Conservation (phyloP, 495 filamentous ascomycete species). For the Pyronema domesticum region DNA sequence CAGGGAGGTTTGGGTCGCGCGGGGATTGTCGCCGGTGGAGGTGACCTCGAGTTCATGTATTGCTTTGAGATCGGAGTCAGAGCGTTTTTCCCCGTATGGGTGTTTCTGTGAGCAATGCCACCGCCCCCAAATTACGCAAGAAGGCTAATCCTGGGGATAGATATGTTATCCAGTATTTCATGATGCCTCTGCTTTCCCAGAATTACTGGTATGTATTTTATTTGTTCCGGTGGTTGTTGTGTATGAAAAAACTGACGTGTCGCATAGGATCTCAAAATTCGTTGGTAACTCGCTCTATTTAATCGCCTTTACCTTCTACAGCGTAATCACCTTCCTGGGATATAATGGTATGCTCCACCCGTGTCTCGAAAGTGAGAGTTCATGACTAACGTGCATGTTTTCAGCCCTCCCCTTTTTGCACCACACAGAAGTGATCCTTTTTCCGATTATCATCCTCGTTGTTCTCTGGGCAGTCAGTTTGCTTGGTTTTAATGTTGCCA, state of each 20-base stretch:
- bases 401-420: slow-evolving; percentile 51
- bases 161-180: slow-evolving; percentile 55
- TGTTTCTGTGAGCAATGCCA: slow-evolving; percentile 33
- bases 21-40: slow-evolving; percentile 30
- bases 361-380: neutral
- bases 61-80: slow-evolving; percentile 64
- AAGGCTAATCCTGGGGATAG: slow-evolving; percentile 7
- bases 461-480: slow-evolving; percentile 44
- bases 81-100: slow-evolving; percentile 57
- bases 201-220: slow-evolving; percentile 32
- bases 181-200: slow-evolving; percentile 41
- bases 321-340: slow-evolving; percentile 54
- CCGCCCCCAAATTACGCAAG: neutral
- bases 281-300: slow-evolving; percentile 56
- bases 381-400: slow-evolving; percentile 5
- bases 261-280: slow-evolving; percentile 40
- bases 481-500: slow-evolving; percentile 38
- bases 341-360: slow-evolving; percentile 39
- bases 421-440: slow-evolving; percentile 51
- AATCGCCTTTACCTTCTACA: slow-evolving; percentile 51
- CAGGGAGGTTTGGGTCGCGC: slow-evolving; percentile 29
- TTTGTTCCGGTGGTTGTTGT: slow-evolving; percentile 24
- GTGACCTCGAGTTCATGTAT: slow-evolving; percentile 55
- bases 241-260: slow-evolving; percentile 26
- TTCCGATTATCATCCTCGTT: slow-evolving; percentile 41